Percentiles rank a stretch among this genome's conserved stretches.
phyloP scores from a whole-genome alignment of 225 moss, liverwort and hornwort genomes.

The Lunularia cruciata region DNA sequence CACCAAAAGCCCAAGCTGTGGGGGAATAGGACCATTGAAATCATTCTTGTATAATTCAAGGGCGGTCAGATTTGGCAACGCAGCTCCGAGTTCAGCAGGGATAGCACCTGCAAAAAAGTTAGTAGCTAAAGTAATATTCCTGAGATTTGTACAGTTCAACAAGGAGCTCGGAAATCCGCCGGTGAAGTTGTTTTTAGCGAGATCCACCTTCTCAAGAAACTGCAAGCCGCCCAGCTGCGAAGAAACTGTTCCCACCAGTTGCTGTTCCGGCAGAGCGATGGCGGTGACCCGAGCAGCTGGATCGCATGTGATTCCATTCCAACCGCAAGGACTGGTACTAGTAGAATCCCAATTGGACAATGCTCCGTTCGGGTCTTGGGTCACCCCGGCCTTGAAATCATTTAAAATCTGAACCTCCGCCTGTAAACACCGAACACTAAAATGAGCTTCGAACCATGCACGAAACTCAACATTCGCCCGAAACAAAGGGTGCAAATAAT shows the following conservation, averaged over 20 bases:
- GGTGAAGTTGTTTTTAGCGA: slow-evolving; percentile 9
- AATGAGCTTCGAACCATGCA: too few species aligned
- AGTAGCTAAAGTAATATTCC: neutral
- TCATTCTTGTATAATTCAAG: slow-evolving; percentile 8
- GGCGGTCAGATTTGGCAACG: slow-evolving; percentile 20
- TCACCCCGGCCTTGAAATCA: slow-evolving; percentile 9
- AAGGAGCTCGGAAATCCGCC: slow-evolving; percentile 18
- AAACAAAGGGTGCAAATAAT: too few species aligned
- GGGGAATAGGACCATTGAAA: slow-evolving; percentile 20
- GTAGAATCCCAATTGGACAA: slow-evolving; percentile 15
- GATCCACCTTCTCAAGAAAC: slow-evolving; percentile 15
- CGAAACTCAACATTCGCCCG: too few species aligned
- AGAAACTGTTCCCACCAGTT: slow-evolving; percentile 17
- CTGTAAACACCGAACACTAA: neutral
- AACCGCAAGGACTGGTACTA: slow-evolving; percentile 6
- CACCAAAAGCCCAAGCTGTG: neutral
- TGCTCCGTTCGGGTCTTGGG: neutral
- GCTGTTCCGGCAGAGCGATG: neutral
- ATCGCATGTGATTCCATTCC: slow-evolving; percentile 27
- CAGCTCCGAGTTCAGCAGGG: slow-evolving; percentile 16
- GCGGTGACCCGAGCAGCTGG: neutral
- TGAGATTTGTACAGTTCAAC: neutral
- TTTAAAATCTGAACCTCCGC: slow-evolving; percentile 17
- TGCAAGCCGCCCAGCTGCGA: slow-evolving; percentile 12
- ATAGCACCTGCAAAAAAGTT: slow-evolving; percentile 6